Conservation (phyloP, 2,329 filamentous ascomycete species). For the Gliomastix tumulicola region DNA sequence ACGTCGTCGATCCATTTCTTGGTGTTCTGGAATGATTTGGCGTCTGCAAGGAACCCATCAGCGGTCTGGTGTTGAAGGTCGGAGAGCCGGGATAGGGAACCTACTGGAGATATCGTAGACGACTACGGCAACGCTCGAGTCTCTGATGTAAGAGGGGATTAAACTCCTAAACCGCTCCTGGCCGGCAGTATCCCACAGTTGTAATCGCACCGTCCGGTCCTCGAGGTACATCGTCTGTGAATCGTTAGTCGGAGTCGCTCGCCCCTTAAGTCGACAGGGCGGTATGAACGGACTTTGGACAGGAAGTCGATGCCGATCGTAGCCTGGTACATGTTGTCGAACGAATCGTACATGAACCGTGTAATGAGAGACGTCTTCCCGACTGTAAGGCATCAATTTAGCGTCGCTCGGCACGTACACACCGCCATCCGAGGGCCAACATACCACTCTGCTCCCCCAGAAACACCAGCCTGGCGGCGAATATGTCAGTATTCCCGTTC, state of each 20-base stretch:
- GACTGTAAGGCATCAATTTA: constrained; percentile 45
- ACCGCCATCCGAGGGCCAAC: no score
- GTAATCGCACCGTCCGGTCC: constrained; percentile 92
- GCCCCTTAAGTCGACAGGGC: background rate
- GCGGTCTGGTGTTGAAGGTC: constrained; percentile 6
- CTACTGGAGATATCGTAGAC: constrained; percentile 96
- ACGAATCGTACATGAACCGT: constrained; percentile 99
- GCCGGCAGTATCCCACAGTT: constrained; percentile 97
- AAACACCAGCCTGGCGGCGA: constrained; percentile 76
- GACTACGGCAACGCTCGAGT: constrained; percentile 95
- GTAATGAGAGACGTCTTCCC: constrained; percentile 99
- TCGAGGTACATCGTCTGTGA: constrained; percentile 95
- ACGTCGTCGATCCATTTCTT: constrained; percentile 99
- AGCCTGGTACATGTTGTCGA: constrained; percentile 99
- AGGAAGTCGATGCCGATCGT: constrained; percentile 99
- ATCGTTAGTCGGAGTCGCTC: background rate
- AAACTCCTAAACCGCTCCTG: constrained; percentile 95
- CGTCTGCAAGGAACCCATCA: constrained; percentile 59
- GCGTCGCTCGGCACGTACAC: background rate
- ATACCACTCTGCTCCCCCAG: constrained; percentile 97
- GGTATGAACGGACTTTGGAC: constrained; percentile 64
- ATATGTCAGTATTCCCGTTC: background rate
- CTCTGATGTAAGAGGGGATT: constrained; percentile 97
- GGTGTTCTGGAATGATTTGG: constrained; percentile 97
- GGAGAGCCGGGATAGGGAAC: no score